phyloP scores from a whole-genome alignment of 192 early-diverging fungal genomes.

The Funneliformis mosseae region DNA sequence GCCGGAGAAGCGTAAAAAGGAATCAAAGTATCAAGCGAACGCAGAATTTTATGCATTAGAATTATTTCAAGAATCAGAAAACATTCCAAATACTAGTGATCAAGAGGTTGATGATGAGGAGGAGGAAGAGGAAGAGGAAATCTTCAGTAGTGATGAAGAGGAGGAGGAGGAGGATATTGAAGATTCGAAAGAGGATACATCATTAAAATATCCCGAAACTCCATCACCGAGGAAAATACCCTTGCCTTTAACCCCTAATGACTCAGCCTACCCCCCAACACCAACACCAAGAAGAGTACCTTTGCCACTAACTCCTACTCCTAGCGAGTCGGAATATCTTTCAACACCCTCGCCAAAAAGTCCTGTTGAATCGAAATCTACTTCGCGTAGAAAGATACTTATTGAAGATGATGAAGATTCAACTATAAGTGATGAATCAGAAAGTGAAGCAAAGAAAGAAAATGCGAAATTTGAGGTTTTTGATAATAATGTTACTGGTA shows the following conservation, averaged over 20 bases:
- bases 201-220: neutral
- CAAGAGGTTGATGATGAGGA: slow-evolving; percentile 28
- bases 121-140: slow-evolving; percentile 35
- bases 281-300: slow-evolving; percentile 5
- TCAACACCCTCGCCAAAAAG: slow-evolving; percentile 21
- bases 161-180: neutral
- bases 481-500: neutral
- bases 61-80: slow-evolving; percentile 33
- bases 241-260: neutral
- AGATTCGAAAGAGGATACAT: neutral
- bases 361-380: neutral
- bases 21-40: slow-evolving; percentile 33
- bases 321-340: neutral
- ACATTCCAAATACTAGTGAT: neutral
- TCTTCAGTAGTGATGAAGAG: neutral
- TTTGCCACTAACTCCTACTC: slow-evolving; percentile 4
- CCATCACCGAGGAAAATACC: neutral
- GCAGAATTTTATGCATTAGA: slow-evolving; percentile 42
- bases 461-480: neutral
- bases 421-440: neutral
- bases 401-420: slow-evolving; percentile 11
- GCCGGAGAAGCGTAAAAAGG: slow-evolving; percentile 27
- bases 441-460: neutral
- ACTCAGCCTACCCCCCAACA: neutral
- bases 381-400: too few species aligned